Evolutionary conservation across 768 basidiomycete genomes (phyloP), one percentile per base, ranked within the genome.

Genomic region (Rhizopogon salebrosus): DNA sequence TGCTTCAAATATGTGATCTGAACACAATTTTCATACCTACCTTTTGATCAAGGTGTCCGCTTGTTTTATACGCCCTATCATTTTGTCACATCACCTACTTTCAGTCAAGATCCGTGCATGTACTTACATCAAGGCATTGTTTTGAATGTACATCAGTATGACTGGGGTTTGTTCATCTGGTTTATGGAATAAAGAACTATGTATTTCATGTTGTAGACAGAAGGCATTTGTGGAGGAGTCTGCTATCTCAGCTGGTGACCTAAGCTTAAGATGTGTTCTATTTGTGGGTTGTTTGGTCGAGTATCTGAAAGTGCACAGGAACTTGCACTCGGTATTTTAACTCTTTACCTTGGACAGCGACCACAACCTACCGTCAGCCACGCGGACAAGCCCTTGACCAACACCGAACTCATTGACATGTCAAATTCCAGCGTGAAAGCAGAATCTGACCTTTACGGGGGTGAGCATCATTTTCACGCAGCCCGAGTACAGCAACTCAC

Each of bases 391-490:
- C 45, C 14, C 45, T 34, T 14, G 29, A 16, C 29, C 14, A 8
- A 45, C 20, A 34, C 45, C 5, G 1, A 20, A 10, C 14, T 38
- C 38, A 20, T 20, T 4, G 38, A 46, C 29, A 46, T 46, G 82
- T 86, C 45, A 9, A 46, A 22, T 20, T 23, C 45, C 5, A 68
- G 69, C 37, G 67, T 64, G 46, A 67, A 61, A 4, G 31, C 63
- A 10, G 72, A 76, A 38, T 75, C 72, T 49, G 75, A 72, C 60
- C 67, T 74, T 22, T 78, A 77, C 58, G 78, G 78, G 59, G 79
- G 79, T 73, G 61, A 65, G 73, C 55, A 6, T 18, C 37, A 35
- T 41, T 14, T 16, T 20, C 18, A 41, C 46, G n/a, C 35, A 4
- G 39, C 36, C 27, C 45, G 10, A 23, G 38, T 34, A 51, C 35